Conservation (phyloP, 495 filamentous ascomycete genomes). For the Penicillium simplicissimum region DNA sequence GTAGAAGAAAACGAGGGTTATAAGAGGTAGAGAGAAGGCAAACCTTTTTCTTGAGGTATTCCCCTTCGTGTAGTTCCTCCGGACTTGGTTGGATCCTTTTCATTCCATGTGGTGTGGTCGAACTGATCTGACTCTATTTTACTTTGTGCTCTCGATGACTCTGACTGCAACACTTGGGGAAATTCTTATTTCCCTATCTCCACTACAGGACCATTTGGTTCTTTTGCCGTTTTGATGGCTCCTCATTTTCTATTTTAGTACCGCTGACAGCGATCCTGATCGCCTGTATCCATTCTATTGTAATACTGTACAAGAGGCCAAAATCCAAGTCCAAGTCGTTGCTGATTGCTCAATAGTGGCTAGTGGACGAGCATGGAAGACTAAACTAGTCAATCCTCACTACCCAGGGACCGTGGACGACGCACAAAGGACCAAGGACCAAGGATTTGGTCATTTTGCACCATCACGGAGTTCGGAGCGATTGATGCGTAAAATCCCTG, state of each 20-base stretch:
- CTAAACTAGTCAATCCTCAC: neutral
- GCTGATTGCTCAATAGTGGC: neutral
- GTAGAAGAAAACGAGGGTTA: neutral
- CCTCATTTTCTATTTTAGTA: slow-evolving; percentile 14
- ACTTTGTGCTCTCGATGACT: neutral
- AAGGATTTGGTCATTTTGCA: neutral
- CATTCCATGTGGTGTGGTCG: too few relatives aligned
- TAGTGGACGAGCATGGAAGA: neutral
- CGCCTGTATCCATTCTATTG: slow-evolving; percentile 8
- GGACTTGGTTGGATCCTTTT: neutral
- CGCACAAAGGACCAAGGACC: neutral
- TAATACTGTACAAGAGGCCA: slow-evolving; percentile 16
- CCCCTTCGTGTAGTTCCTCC: too few relatives aligned
- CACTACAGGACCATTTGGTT: neutral
- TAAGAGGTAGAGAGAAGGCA: neutral
- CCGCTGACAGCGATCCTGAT: slow-evolving; percentile 16
- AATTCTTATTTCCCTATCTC: neutral
- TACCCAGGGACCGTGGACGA: neutral
- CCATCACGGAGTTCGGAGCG: neutral
- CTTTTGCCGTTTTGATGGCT: neutral
- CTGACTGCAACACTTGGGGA: neutral
- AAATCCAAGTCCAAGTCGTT: too few relatives aligned
- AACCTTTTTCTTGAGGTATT: neutral
- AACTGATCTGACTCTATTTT: neutral
- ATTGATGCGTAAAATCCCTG: neutral